These are phyloP conservation scores for Solanum chiquidenum DNA, from an alignment of 257 asterid species.

Conservation along the genomic window DNA sequence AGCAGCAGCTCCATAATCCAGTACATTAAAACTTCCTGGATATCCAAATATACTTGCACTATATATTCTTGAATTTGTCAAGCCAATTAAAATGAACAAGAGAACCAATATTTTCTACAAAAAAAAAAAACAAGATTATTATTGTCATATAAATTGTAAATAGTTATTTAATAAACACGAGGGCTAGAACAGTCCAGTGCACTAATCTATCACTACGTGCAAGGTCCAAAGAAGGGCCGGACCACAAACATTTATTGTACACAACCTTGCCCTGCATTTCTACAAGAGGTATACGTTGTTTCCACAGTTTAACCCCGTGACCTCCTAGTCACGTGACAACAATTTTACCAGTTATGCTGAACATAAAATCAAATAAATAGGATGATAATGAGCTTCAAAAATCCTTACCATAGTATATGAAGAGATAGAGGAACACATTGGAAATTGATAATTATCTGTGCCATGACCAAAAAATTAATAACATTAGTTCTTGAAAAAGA, in stretches of 20 bases:
- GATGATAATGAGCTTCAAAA: not conserved
- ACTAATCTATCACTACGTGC: not conserved
- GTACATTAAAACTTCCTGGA: slow-evolving; percentile 24
- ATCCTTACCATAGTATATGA: slow-evolving; percentile 14
- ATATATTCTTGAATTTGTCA: slow-evolving; percentile 5
- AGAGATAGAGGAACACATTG: slow-evolving; percentile 1
- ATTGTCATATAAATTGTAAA: not conserved
- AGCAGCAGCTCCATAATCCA: slow-evolving; percentile 43
- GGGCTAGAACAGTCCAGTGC: not conserved
- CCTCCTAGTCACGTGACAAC: not conserved
- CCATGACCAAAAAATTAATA: not conserved
- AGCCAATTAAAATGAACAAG: slow-evolving; percentile 15
- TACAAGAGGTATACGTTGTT: not conserved
- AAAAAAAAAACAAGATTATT: not conserved
- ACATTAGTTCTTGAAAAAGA: not conserved
- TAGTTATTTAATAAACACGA: not conserved
- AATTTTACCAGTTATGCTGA: not conserved
- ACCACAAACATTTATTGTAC: not conserved
- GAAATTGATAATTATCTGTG: slow-evolving; percentile 2
- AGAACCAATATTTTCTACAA: slow-evolving; percentile 21
- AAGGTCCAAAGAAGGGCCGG: not conserved
- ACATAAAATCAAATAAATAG: not conserved
- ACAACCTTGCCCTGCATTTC: accelerated
- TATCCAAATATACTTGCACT: not conserved
- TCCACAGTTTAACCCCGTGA: not conserved